These are phyloP conservation scores for Populus davidiana DNA, from an alignment of 345 rosid genomes.

Conservation along the genomic window DNA sequence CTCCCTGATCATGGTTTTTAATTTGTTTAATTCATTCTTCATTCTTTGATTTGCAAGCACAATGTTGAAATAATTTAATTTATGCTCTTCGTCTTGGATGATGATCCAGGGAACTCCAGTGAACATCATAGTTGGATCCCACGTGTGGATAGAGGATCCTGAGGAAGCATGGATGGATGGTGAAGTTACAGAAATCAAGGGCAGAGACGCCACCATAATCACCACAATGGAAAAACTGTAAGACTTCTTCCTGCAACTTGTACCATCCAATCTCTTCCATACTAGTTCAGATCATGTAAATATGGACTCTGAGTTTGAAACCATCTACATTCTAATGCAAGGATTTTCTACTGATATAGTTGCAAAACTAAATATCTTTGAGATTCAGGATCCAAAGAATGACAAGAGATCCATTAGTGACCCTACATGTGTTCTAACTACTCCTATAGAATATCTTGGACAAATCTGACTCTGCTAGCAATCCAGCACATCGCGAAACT, in stretches of 20 bases:
- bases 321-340: neutral
- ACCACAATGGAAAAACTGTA: conserved; percentile 41
- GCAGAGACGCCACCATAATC: conserved; percentile 38
- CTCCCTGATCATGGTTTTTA: neutral
- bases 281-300: neutral
- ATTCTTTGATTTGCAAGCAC: neutral
- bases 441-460: neutral
- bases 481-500: neutral
- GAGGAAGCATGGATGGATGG: conserved; percentile 59
- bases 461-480: neutral
- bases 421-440: neutral
- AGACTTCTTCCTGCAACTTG: conserved; percentile 1
- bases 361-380: neutral
- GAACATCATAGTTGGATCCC: conserved; percentile 56
- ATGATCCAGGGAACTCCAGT: conserved; percentile 49
- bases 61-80: conserved; percentile 2
- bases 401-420: neutral
- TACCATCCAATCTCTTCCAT: neutral
- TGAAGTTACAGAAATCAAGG: conserved; percentile 50
- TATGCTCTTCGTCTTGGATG: conserved; percentile 8
- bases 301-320: neutral
- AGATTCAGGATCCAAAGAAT: neutral
- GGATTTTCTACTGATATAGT: neutral
- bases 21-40: conserved; percentile 5
- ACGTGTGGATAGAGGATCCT: conserved; percentile 61